Percentiles rank a stretch among this genome's conserved stretches.
These are phyloP conservation scores for Pseudonitzschia multiseries DNA, from an alignment of 108 stramenopile genomes.

Conservation along the genomic window DNA sequence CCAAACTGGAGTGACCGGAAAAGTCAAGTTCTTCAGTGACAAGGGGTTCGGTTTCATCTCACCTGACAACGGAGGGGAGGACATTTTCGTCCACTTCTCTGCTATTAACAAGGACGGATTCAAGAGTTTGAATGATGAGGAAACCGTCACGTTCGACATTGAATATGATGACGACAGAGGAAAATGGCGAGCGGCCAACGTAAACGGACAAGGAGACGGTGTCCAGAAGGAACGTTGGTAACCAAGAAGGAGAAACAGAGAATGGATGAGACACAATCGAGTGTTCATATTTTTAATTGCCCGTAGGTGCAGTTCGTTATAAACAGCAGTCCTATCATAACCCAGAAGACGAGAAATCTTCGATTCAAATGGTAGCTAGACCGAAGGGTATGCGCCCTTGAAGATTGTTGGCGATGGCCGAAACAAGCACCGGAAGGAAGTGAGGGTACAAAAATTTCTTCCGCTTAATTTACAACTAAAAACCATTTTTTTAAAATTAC, in stretches of 20 bases:
- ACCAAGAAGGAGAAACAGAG: not conserved
- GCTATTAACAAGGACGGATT: conserved; percentile 44
- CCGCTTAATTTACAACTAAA: too few relatives aligned
- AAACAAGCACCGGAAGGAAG: too few relatives aligned
- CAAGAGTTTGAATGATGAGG: conserved; percentile 44
- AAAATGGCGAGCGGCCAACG: conserved; percentile 5
- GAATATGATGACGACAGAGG: conserved; percentile 3
- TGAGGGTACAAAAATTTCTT: too few relatives aligned
- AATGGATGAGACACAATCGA: too few relatives aligned
- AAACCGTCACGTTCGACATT: conserved; percentile 33
- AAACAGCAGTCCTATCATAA: too few relatives aligned
- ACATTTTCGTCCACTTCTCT: conserved; percentile 48
- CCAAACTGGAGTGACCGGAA: conserved; percentile 8
- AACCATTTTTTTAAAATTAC: too few relatives aligned
- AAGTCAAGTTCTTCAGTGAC: conserved; percentile 47
- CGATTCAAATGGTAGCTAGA: too few relatives aligned
- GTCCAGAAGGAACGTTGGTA: conserved; percentile 4
- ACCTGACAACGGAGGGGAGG: conserved; percentile 42
- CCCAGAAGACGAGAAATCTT: too few relatives aligned
- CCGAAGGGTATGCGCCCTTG: too few relatives aligned
- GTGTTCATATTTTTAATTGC: too few relatives aligned
- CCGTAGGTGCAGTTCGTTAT: too few relatives aligned
- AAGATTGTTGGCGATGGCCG: too few relatives aligned
- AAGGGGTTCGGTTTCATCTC: conserved; percentile 67
- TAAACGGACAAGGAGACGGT: conserved; percentile 7